Conservation (phyloP, 2,329 filamentous ascomycete genomes). For the Epichloe glyceriae region DNA sequence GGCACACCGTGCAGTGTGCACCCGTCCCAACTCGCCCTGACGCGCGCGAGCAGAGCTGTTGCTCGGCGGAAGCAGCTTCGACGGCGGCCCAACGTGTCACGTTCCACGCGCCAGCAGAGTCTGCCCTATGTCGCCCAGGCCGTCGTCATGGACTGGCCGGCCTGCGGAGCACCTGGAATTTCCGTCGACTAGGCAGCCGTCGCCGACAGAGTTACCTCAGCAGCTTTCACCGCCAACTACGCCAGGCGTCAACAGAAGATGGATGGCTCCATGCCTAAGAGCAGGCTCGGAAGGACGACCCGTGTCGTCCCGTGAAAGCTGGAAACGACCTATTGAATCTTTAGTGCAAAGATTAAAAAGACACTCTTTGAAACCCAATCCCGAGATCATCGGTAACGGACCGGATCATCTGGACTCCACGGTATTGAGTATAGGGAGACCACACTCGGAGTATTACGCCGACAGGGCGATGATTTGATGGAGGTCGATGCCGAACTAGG, state of each 20-base stretch:
- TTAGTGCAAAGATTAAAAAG: not conserved
- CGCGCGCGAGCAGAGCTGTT: not conserved
- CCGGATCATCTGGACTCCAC: not conserved
- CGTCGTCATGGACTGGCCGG: not conserved
- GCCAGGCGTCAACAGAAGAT: not conserved
- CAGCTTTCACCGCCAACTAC: not conserved
- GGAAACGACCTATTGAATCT: constrained; percentile 7
- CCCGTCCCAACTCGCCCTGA: not conserved
- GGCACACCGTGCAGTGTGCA: not conserved
- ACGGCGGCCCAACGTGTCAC: not conserved
- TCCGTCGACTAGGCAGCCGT: not conserved
- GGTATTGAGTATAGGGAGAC: not conserved
- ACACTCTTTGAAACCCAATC: constrained; percentile 1
- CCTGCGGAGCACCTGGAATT: not conserved
- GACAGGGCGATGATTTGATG: not conserved
- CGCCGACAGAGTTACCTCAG: not conserved
- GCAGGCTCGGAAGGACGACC: too few species aligned
- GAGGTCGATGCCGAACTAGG: not conserved
- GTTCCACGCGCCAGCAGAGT: not conserved
- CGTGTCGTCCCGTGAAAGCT: not conserved
- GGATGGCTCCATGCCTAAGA: not conserved
- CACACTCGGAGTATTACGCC: not conserved
- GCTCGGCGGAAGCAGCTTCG: not conserved
- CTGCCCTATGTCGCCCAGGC: not conserved
- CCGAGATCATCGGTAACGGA: not conserved